Evolutionary conservation across 2,329 filamentous ascomycete species (phyloP).

Genomic region (Colletotrichum orbiculare): DNA sequence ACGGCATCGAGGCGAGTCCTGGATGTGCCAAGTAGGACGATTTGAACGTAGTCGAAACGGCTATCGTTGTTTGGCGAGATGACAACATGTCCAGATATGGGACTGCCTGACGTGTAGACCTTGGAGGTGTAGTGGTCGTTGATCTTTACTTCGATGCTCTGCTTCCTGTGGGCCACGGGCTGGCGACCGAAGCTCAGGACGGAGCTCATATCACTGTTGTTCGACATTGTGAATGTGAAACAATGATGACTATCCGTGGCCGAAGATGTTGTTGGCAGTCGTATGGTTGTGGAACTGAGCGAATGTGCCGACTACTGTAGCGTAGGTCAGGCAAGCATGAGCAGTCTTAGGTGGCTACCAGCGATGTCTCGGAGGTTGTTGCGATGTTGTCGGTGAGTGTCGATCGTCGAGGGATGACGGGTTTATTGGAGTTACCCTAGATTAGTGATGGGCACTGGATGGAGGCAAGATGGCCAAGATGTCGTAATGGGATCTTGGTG

Average conservation of each 20-base stretch:
- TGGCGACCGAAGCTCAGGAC: slow-evolving; percentile 37
- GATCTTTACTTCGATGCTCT: slow-evolving; percentile 60
- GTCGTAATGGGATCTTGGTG: too few species aligned
- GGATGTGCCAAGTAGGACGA: slow-evolving; percentile 62
- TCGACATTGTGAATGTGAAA: slow-evolving; percentile 27
- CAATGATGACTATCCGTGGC: not conserved
- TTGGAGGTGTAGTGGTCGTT: slow-evolving; percentile 65
- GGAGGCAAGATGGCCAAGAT: not conserved
- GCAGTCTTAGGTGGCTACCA: not conserved
- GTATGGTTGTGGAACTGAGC: too few species aligned
- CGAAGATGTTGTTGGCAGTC: slow-evolving; percentile 5
- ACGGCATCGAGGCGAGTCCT: slow-evolving; percentile 64
- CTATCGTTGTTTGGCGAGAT: slow-evolving; percentile 58
- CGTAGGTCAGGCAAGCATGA: slow-evolving; percentile 22
- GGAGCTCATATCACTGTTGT: slow-evolving; percentile 38
- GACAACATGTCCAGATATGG: slow-evolving; percentile 60
- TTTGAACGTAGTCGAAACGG: slow-evolving; percentile 62
- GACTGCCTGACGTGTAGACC: slow-evolving; percentile 66
- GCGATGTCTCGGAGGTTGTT: slow-evolving; percentile 5
- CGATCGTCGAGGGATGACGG: not conserved
- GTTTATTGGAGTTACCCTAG: slow-evolving; percentile 15
- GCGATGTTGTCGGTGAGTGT: not conserved
- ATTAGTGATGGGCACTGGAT: slow-evolving; percentile 20
- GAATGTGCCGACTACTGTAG: not conserved
- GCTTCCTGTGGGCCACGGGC: slow-evolving; percentile 41